Evolutionary conservation across 2,329 filamentous ascomycete species (phyloP).

Genomic region (Hymenoscyphus linearis): DNA sequence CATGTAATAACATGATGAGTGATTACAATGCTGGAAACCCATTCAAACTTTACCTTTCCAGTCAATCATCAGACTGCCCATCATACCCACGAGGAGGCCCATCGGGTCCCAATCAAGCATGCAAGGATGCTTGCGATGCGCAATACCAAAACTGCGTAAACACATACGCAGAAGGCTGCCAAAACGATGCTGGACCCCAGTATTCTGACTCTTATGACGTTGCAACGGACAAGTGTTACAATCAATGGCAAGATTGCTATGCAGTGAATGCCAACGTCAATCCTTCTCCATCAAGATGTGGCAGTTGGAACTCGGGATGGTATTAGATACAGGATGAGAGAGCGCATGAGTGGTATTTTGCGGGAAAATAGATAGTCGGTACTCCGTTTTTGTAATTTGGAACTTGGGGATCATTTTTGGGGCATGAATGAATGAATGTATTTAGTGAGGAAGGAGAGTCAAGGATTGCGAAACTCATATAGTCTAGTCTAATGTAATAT

Average conservation of each 20-base stretch:
- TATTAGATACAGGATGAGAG: background rate
- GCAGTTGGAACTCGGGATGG: constrained; percentile 30
- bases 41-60: constrained; percentile 48
- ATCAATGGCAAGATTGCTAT: constrained; percentile 47
- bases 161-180: constrained; percentile 47
- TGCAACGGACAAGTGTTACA: constrained; percentile 41
- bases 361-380: background rate
- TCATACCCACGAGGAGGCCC: constrained; percentile 38
- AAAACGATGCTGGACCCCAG: constrained; percentile 22
- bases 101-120: constrained; percentile 37
- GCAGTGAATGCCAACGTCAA: constrained; percentile 37
- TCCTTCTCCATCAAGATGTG: constrained; percentile 37
- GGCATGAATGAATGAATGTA: background rate
- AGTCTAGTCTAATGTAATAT: background rate
- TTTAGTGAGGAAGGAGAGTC: background rate
- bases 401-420: background rate
- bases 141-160: constrained; percentile 45
- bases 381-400: background rate
- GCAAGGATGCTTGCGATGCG: constrained; percentile 47
- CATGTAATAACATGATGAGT: constrained; percentile 46
- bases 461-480: background rate
- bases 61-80: constrained; percentile 39
- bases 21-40: constrained; percentile 38
- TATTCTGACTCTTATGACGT: constrained; percentile 25
- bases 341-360: background rate